Evolutionary conservation across 2,329 filamentous ascomycete species (phyloP), one percentile per base, ranked within the genome.

Genomic region (Pseudopithomyces chartarum): DNA sequence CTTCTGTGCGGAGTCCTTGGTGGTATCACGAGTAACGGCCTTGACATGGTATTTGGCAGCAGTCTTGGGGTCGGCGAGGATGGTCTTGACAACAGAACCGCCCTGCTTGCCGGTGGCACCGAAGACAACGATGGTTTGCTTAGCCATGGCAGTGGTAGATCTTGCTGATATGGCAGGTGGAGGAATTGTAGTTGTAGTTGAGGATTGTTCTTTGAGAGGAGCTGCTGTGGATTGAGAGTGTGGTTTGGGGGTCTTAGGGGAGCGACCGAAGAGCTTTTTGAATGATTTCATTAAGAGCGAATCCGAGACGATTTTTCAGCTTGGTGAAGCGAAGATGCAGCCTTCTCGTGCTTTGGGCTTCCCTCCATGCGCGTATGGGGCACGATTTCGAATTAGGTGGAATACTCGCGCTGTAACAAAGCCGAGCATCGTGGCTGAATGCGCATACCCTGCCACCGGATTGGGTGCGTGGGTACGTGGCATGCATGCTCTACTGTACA

Each of bases 21-120:
- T 61, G 53, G 67, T 57, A 63, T 83, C 75, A n/a, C 81, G 78
- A n/a, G 79, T 82, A 46, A 84, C 75, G 42, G 74, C 81, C 10
- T 82, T 78, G 54, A 84, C 69, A 42, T 68, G 76, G 70, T 77
- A 84, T 48, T 77, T 60, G 38, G 75, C 62, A 1, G 79, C 80
- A 20, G 83, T 74, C 3, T 67, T 63, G 2, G 77, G 64, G 59
- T 82, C 75, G 19, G 62, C 49, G 54, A 78, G 66, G 17, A 79
- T 68, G 22, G 73, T 69, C 34, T 68, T 51, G 55, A 78, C 66
- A 34, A 75, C 60, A n/a, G 74, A 73, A 42, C 76, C 74, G 55
- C 77, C 76, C 66, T 78, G 76, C 52, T 78, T 74, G 53, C 75
- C 74, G 8, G 75, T 78, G 3, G 74, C 76, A 36, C 76, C 75